Base-by-base conservation (phyloP, 1,139 yeast species). In the Suhomyces yuchorum region DNA sequence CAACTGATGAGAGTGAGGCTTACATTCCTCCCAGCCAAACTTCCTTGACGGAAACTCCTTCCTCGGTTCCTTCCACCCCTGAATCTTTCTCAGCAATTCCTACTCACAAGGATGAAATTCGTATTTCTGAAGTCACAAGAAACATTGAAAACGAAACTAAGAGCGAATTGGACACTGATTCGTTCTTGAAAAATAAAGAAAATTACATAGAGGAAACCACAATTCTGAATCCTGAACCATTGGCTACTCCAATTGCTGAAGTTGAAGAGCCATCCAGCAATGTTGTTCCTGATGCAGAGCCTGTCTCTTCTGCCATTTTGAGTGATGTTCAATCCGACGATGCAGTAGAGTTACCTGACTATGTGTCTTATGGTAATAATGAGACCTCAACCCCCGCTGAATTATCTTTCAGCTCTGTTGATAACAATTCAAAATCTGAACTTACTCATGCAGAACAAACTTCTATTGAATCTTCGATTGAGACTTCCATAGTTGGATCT, bases 101-200 rank as follows among this genome's bases (percentile, higher is more conserved):
- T 8, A 34, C 44, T 15, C 19, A 23, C 12, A 14, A 20, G 14
- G 60, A 55, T 30, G 48, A 51, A 6, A 34, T 52, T 8, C 42
- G 38, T 12, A 36, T 63, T 37, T 49, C 53, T 32, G 60, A 62
- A 47, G 60, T 59, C 22, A 60, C 65, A 19, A 56, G 51, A 44
- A 51, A 59, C 46, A 46, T 64, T 37, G 59, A 55, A 19, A 51
- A 50, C 2, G 48, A 52, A 23, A 59, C 64, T 12, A 37, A 37
- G 30, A 41, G 54, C 11, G 42, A 56, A 12, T 53, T 64, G 32
- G 54, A 61, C 26, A 56, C 64, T 22, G 58, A 58, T 15, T 51
- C 64, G 1, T 60, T 59, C 35, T 56, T 62, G 6, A 47, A 52
- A 12, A 53, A 54, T 33, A 51, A 46, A 9, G 49, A 44, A 19